Evolutionary conservation across 768 basidiomycete genomes (phyloP).

Genomic region (Suillus discolor): DNA sequence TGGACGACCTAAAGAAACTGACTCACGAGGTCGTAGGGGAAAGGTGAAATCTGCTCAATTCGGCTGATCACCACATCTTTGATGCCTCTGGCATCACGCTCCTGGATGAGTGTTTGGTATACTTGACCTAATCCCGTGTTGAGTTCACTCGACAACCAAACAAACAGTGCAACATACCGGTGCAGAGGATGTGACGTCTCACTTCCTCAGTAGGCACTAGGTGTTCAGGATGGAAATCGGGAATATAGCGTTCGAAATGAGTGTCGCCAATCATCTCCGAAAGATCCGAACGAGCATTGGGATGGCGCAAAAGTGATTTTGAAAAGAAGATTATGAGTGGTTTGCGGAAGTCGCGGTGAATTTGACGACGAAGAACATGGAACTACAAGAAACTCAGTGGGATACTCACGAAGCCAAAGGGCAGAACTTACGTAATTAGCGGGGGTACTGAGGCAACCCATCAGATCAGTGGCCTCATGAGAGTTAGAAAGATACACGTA

Average conservation of each 20-base stretch:
- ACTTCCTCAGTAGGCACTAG: slow-evolving; percentile 84
- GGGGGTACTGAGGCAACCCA: slow-evolving; percentile 64
- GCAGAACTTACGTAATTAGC: slow-evolving; percentile 77
- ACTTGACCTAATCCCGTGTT: slow-evolving; percentile 72
- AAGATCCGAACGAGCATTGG: slow-evolving; percentile 83
- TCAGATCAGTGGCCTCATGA: slow-evolving; percentile 10
- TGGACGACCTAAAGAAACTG: not conserved
- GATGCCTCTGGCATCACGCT: slow-evolving; percentile 89
- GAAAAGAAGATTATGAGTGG: slow-evolving; percentile 91
- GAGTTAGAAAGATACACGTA: slow-evolving; percentile 39
- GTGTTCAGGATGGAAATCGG: slow-evolving; percentile 73
- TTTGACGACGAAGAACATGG: slow-evolving; percentile 96
- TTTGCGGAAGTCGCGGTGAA: slow-evolving; percentile 97
- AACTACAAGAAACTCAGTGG: slow-evolving; percentile 48
- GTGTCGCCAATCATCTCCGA: slow-evolving; percentile 90
- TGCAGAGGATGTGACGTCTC: slow-evolving; percentile 89
- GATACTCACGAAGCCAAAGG: not conserved
- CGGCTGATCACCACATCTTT: slow-evolving; percentile 94
- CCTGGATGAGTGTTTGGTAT: slow-evolving; percentile 85
- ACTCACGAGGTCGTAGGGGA: slow-evolving; percentile 92
- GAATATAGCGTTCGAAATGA: slow-evolving; percentile 91
- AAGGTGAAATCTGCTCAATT: slow-evolving; percentile 93
- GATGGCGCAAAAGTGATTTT: slow-evolving; percentile 93
- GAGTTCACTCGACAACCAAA: slow-evolving; percentile 7
- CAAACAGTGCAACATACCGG: slow-evolving; percentile 45